Base-by-base conservation (phyloP, 2,329 filamentous ascomycete genomes). In the Exophiala bonariae region DNA sequence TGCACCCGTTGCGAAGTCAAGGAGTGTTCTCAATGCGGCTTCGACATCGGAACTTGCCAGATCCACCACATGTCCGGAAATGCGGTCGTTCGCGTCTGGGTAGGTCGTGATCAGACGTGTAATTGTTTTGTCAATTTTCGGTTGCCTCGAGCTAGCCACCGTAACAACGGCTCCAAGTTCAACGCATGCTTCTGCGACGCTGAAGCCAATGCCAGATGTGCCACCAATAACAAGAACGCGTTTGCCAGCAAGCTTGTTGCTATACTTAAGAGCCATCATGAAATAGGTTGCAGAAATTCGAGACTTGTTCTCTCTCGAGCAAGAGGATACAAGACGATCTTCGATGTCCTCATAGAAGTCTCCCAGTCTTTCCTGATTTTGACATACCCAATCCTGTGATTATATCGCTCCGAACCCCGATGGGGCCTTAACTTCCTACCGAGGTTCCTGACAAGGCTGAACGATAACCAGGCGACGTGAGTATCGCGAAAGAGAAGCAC, bases 211-310 rank as follows among this genome's bases (percentile, higher is more conserved):
- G 44, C 78, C 78, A 35, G 70, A 68, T 36, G 73, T 74, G 31
- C 75, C 77, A 17, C 78, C 78, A 19, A 80, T 66, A 54, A 81
- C 63, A 44, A 81, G 68, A 44, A 80, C 63, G 32, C 69, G 69
- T 13, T 64, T 61, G 53, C 61, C 63, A 14, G 62, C 52, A 17
- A 80, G 74, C 59, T 77, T 79, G 56, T 65, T 64, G n/a, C 50
- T 56, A 31, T 60, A 64, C 54, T 59, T 54, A 6, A 26, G 23
- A 26, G 23, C 6, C 23, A 26, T 26, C 6, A 26, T 26, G 23
- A n/a, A n/a, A n/a, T n/a, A n/a, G n/a, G n/a, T n/a, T n/a, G n/a
- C n/a, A n/a, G n/a, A n/a, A n/a, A n/a, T n/a, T n/a, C n/a, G n/a
- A n/a, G n/a, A n/a, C n/a, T n/a, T n/a, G n/a, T n/a, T n/a, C n/a